A percentile compares a stretch with the other conserved stretches of the same genome.
These are phyloP conservation scores for Saturnispora halmiae DNA, from an alignment of 805 yeast species.

Conservation along the genomic window DNA sequence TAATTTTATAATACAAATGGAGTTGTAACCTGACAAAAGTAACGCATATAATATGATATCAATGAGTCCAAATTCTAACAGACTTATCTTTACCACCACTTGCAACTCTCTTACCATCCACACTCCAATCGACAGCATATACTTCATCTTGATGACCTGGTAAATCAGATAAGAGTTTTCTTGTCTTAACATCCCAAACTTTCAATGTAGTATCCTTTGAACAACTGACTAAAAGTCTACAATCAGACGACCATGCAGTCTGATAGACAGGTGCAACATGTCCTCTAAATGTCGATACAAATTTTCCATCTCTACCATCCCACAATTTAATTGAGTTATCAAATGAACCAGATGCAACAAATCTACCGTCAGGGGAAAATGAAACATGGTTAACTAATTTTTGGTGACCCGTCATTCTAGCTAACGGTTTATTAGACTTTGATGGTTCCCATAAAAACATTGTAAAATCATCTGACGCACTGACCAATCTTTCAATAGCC, in stretches of 20 bases:
- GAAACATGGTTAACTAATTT: conserved; percentile 92
- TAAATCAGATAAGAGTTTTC: conserved; percentile 75
- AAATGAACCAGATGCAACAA: conserved; percentile 84
- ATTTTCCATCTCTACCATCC: conserved; percentile 92
- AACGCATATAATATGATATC: too few species aligned
- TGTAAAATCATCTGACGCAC: conserved; percentile 95
- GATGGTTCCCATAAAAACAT: conserved; percentile 96
- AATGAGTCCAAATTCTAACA: conserved; percentile 90
- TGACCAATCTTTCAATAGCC: conserved; percentile 68
- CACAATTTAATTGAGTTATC: conserved; percentile 92
- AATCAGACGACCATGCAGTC: conserved; percentile 96
- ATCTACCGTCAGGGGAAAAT: conserved; percentile 91
- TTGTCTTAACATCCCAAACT: conserved; percentile 89
- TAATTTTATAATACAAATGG: too few species aligned
- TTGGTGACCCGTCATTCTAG: conserved; percentile 96
- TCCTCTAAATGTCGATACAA: conserved; percentile 83
- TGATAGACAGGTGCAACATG: conserved; percentile 98
- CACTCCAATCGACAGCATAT: conserved; percentile 96
- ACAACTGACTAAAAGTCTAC: conserved; percentile 82
- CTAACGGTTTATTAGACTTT: conserved; percentile 69
- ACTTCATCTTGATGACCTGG: conserved; percentile 98
- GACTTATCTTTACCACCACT: conserved; percentile 96
- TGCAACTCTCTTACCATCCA: conserved; percentile 88
- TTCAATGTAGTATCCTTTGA: conserved; percentile 94
- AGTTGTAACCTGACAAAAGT: too few species aligned